These are phyloP conservation scores for Dalbergia cochinchinensis DNA, from an alignment of 306 rosid genomes.

Conservation along the genomic window DNA sequence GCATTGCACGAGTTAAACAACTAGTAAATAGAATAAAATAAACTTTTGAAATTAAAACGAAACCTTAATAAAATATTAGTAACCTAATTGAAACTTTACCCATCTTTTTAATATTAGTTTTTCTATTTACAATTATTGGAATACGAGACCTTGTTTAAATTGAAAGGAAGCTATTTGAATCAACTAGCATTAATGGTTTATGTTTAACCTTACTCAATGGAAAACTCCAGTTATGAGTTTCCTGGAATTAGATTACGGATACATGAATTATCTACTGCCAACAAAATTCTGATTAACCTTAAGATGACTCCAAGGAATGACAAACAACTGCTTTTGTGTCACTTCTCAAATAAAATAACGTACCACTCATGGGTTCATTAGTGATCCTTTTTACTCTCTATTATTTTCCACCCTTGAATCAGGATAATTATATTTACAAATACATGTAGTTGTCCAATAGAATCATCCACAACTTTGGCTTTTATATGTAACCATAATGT, in stretches of 20 bases:
- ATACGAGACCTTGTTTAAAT: too few relatives aligned
- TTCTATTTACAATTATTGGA: too few relatives aligned
- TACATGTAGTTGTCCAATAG: neutral
- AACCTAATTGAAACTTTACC: too few relatives aligned
- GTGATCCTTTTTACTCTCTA: neutral
- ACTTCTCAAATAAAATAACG: neutral
- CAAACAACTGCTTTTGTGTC: neutral
- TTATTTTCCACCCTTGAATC: neutral
- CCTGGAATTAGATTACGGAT: neutral
- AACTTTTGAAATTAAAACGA: too few relatives aligned
- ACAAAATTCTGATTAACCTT: neutral
- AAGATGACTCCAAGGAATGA: neutral
- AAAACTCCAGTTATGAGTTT: neutral
- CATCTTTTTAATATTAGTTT: too few relatives aligned
- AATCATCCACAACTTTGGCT: constrained; percentile 37
- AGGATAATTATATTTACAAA: neutral
- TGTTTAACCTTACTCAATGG: neutral
- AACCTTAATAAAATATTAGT: too few relatives aligned
- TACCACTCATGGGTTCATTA: constrained; percentile 12
- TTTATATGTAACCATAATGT: constrained; percentile 27
- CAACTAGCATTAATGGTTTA: neutral
- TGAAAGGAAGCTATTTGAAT: neutral
- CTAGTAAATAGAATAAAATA: too few relatives aligned
- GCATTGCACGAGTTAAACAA: too few relatives aligned
- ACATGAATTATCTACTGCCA: neutral